Percentiles rank a stretch among this genome's conserved stretches.
These are phyloP conservation scores for Exophiala dermatitidis DNA, from an alignment of 2,329 filamentous ascomycete species.

Conservation along the genomic window DNA sequence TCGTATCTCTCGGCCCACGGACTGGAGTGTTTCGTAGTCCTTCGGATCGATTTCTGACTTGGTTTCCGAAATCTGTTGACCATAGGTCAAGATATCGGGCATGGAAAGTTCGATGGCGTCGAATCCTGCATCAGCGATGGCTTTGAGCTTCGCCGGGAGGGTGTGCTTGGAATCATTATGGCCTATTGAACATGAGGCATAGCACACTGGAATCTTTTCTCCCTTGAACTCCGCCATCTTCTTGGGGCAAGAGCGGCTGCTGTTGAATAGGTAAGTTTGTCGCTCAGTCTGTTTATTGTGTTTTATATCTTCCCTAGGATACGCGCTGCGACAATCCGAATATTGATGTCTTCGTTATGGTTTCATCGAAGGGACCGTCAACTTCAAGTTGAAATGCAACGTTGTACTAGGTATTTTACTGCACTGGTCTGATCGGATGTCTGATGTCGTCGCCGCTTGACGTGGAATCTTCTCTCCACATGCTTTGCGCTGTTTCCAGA, in stretches of 20 bases:
- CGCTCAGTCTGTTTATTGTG: background rate
- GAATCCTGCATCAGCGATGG: slow-evolving; percentile 42
- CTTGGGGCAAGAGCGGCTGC: background rate
- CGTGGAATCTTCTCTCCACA: no score
- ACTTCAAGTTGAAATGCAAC: no score
- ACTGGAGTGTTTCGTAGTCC: slow-evolving; percentile 54
- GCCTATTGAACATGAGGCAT: slow-evolving; percentile 40
- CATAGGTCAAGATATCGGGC: slow-evolving; percentile 62
- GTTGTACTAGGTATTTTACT: no score
- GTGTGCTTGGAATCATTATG: slow-evolving; percentile 30
- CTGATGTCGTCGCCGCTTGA: no score
- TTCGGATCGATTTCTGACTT: slow-evolving; percentile 47
- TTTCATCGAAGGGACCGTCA: no score
- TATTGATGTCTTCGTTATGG: no score
- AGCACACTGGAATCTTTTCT: slow-evolving; percentile 34
- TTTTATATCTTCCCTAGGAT: no score
- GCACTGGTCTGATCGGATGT: no score
- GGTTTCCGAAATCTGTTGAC: slow-evolving; percentile 40
- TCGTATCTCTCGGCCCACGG: slow-evolving; percentile 50
- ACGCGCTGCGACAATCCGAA: no score
- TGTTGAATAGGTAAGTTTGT: background rate
- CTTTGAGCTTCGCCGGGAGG: slow-evolving; percentile 35
- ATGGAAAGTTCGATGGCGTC: slow-evolving; percentile 66
- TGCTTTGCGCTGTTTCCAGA: no score
- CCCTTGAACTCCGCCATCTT: slow-evolving; percentile 18